Conservation (phyloP, 2,329 filamentous ascomycete genomes). For the Colletotrichum aenigma region DNA sequence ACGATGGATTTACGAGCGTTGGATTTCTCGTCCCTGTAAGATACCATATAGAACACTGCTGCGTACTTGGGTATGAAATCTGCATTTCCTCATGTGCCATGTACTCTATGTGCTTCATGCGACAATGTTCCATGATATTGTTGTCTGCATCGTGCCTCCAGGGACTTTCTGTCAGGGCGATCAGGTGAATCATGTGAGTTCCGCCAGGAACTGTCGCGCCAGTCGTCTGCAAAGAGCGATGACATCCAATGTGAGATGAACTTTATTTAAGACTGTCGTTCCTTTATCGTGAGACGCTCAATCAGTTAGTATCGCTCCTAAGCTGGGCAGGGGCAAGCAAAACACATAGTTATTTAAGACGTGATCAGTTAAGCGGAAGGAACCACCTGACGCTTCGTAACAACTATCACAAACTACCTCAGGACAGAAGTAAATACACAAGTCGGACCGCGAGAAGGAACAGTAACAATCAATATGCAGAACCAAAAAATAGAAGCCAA, state of each 20-base stretch:
- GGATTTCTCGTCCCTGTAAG: background rate
- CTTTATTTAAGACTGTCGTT: background rate
- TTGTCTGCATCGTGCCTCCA: background rate
- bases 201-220: background rate
- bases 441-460: background rate
- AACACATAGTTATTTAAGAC: background rate
- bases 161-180: background rate
- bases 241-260: background rate
- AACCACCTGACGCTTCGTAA: background rate
- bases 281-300: background rate
- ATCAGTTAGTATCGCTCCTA: background rate
- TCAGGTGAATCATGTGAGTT: background rate
- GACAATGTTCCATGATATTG: background rate
- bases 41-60: background rate
- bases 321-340: background rate
- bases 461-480: background rate
- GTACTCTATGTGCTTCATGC: background rate
- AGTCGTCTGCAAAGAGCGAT: background rate
- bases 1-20: background rate
- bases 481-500: background rate
- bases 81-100: background rate
- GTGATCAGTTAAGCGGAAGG: background rate
- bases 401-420: fast-evolving
- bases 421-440: background rate
- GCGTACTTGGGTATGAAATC: background rate